Evolutionary conservation across 2,329 filamentous ascomycete species (phyloP).

Genomic region (Xylariaceae sp.): DNA sequence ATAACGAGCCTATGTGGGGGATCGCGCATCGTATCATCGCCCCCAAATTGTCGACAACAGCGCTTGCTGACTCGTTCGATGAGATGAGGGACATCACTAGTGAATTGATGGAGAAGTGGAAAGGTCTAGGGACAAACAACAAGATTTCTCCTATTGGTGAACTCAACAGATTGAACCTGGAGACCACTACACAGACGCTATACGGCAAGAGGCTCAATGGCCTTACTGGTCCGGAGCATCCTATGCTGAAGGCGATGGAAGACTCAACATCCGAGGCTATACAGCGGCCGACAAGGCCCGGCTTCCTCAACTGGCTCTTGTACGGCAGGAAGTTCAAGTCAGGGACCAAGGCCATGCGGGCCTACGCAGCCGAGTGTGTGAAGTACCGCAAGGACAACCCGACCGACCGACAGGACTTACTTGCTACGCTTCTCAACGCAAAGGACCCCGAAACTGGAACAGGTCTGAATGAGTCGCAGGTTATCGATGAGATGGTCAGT

Average conservation of each 20-base stretch:
- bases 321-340: conserved; percentile 53
- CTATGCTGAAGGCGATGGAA: conserved; percentile 54
- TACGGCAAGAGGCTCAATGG: conserved; percentile 50
- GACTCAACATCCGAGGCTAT: conserved; percentile 55
- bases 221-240: conserved; percentile 44
- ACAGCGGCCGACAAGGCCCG: conserved; percentile 50
- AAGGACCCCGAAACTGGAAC: conserved; percentile 61
- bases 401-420: conserved; percentile 56
- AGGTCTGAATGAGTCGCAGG: conserved; percentile 55
- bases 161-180: conserved; percentile 53
- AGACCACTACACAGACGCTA: conserved; percentile 48
- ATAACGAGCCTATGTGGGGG: conserved; percentile 48
- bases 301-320: conserved; percentile 51
- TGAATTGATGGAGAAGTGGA: conserved; percentile 53
- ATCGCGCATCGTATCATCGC: conserved; percentile 52
- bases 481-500: conserved; percentile 66
- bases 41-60: conserved; percentile 38
- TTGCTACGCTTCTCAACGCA: conserved; percentile 57
- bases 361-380: conserved; percentile 56
- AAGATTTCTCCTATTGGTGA: conserved; percentile 46
- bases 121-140: conserved; percentile 34
- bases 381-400: conserved; percentile 53
- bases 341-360: conserved; percentile 52
- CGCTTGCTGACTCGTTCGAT: conserved; percentile 37
- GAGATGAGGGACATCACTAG: conserved; percentile 49